phyloP scores from a whole-genome alignment of 805 yeast species.

The Saccharomycopsis sp. region DNA sequence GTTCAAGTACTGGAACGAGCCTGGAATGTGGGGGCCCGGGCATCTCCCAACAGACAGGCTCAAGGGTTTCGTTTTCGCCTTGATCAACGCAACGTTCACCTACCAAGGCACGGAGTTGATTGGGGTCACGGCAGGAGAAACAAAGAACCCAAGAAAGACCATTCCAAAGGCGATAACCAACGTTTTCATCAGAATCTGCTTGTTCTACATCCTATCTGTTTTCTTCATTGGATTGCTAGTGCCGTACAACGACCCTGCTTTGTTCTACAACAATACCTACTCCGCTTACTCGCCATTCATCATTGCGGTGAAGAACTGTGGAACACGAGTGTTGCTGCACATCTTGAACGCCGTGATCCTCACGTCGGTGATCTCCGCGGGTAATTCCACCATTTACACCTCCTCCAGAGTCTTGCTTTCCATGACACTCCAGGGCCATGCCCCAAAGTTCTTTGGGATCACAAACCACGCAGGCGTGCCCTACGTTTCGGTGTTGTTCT shows the following conservation, averaged over 20 bases:
- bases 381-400: slow-evolving; percentile 64
- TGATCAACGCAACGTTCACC: slow-evolving; percentile 62
- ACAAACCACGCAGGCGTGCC: slow-evolving; percentile 53
- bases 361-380: slow-evolving; percentile 65
- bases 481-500: slow-evolving; percentile 42
- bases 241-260: slow-evolving; percentile 55
- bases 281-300: slow-evolving; percentile 61
- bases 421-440: slow-evolving; percentile 50
- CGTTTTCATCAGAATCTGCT: slow-evolving; percentile 53
- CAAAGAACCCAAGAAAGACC: slow-evolving; percentile 56
- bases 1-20: slow-evolving; percentile 55
- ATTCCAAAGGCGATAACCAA: slow-evolving; percentile 67
- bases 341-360: slow-evolving; percentile 67
- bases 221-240: slow-evolving; percentile 64
- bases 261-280: slow-evolving; percentile 31
- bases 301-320: slow-evolving; percentile 60
- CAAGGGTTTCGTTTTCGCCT: slow-evolving; percentile 45
- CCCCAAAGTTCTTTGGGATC: slow-evolving; percentile 44
- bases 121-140: slow-evolving; percentile 60
- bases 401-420: slow-evolving; percentile 62
- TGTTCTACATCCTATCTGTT: slow-evolving; percentile 57
- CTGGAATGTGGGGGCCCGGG: slow-evolving; percentile 64
- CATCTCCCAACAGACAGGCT: slow-evolving; percentile 37
- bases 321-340: slow-evolving; percentile 56
- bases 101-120: slow-evolving; percentile 70